phyloP scores from a whole-genome alignment of 352 stramenopile genomes.

The Phytophthora tubulina region DNA sequence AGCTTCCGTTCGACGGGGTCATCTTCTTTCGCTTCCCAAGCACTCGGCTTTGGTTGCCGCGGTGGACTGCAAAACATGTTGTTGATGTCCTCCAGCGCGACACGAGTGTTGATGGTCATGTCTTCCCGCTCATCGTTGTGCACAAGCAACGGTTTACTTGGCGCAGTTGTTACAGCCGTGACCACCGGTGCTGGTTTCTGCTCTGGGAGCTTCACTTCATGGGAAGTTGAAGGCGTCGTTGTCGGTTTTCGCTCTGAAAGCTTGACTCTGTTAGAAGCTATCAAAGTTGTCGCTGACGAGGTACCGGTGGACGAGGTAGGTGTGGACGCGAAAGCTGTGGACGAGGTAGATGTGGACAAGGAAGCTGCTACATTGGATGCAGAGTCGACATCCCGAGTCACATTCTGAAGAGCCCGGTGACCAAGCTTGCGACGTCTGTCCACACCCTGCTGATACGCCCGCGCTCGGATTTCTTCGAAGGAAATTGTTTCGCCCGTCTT shows the following conservation, averaged over 20 bases:
- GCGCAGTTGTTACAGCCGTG: slow-evolving; percentile 1
- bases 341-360: slow-evolving; percentile 4
- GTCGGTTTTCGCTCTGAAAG: slow-evolving; percentile 11
- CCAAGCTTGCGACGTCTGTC: slow-evolving; percentile 25
- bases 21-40: slow-evolving; percentile 62
- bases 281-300: slow-evolving; percentile 14
- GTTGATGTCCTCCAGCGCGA: slow-evolving; percentile 88
- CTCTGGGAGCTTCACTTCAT: slow-evolving; percentile 17
- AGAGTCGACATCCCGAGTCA: slow-evolving; percentile 33
- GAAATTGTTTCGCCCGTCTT: slow-evolving; percentile 60
- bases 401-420: slow-evolving; percentile 33
- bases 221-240: slow-evolving; percentile 11
- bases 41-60: slow-evolving; percentile 48
- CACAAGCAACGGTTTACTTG: slow-evolving; percentile 28
- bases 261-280: slow-evolving; percentile 12
- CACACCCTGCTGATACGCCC: slow-evolving; percentile 29
- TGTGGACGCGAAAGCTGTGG: not conserved
- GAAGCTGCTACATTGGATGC: slow-evolving; percentile 18
- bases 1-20: slow-evolving; percentile 85
- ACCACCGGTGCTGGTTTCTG: slow-evolving; percentile 8
- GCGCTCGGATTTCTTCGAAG: slow-evolving; percentile 86
- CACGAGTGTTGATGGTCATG: slow-evolving; percentile 89
- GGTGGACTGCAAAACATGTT: slow-evolving; percentile 89
- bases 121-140: slow-evolving; percentile 75
- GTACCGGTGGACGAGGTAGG: slow-evolving; percentile 3